A percentile compares a stretch with the other conserved stretches of the same genome.
Evolutionary conservation across 768 basidiomycete genomes (phyloP).

Genomic region (Hypholoma sublateritium): DNA sequence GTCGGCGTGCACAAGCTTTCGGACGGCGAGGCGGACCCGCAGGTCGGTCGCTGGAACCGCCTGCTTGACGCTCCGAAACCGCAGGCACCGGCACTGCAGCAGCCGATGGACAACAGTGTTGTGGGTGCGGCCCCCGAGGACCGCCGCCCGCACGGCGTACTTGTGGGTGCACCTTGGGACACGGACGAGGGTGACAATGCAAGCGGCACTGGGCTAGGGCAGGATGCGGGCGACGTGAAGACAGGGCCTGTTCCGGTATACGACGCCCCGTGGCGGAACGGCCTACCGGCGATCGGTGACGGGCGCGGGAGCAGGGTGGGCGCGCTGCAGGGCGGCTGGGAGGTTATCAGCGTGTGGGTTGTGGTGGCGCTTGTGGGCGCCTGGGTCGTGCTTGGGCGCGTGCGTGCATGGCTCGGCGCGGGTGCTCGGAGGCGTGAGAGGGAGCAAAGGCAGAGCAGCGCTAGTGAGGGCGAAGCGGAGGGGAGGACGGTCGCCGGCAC

Average conservation of each 20-base stretch:
- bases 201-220: background rate
- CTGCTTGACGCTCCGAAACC: constrained; percentile 55
- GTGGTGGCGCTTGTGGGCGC: background rate
- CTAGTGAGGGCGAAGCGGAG: background rate
- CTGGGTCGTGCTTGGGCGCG: background rate
- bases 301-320: background rate
- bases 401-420: background rate
- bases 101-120: constrained; percentile 11
- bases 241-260: background rate
- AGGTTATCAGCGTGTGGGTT: background rate
- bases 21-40: constrained; percentile 39
- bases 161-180: background rate
- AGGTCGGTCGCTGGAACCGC: constrained; percentile 40
- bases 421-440: background rate
- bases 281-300: background rate
- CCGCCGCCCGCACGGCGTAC: background rate
- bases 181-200: constrained; percentile 6
- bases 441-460: background rate
- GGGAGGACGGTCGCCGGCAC: background rate
- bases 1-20: constrained; percentile 61
- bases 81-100: constrained; percentile 10
- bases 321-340: constrained; percentile 37
- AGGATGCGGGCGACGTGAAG: background rate
- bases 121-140: background rate
- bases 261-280: background rate